Base-by-base conservation (phyloP, 768 basidiomycete species). In the Mycena epipterygia region DNA sequence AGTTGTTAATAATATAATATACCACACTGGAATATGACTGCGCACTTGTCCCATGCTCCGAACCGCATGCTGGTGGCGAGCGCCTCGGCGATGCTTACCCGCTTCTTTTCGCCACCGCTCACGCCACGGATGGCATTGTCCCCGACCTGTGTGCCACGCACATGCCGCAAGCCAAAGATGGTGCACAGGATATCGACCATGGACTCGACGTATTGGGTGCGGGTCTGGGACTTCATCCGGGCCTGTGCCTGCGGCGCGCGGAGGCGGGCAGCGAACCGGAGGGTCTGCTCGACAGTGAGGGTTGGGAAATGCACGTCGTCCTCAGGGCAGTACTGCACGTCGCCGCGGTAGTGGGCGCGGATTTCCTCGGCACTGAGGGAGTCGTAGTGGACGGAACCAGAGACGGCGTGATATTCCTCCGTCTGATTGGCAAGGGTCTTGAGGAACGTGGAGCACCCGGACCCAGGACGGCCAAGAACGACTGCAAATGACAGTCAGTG, bases 281-380 rank as follows among this genome's bases (percentile, higher is more conserved):
- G 84, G 0, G 94, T 95, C 76, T 95, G 87, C 55, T 88, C 86
- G 35, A 95, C 94, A 6, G 93, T 94, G 30, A 97, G 85, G 13
- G 92, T 93, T 6, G 95, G 93, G 74, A 96, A 93, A 77, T 95
- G 95, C 2, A 93, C 84, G 76, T 97, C 95, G 74, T 95, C 95
- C 82, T 94, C 95, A 0, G 93, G 93, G 68, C 88, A 91, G 77
- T 94, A 95, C 63, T 89, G 88, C 2, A 94, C 90, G 75, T 95
- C 95, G 19, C 95, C 96, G 3, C 92, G 91, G 77, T 89, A 93
- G 59, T 87, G 87, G 68, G 88, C 86, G 67, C 78, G 73, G 62
- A 97, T 86, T 64, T 95, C 86, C 1, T 88, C 80, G 2, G 93
- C 88, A 0, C 89, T 81, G 67, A 97, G 86, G 1, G 93, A 90